phyloP scores from a whole-genome alignment of 805 yeast species.

The Zygosaccharomyces bisporus region DNA sequence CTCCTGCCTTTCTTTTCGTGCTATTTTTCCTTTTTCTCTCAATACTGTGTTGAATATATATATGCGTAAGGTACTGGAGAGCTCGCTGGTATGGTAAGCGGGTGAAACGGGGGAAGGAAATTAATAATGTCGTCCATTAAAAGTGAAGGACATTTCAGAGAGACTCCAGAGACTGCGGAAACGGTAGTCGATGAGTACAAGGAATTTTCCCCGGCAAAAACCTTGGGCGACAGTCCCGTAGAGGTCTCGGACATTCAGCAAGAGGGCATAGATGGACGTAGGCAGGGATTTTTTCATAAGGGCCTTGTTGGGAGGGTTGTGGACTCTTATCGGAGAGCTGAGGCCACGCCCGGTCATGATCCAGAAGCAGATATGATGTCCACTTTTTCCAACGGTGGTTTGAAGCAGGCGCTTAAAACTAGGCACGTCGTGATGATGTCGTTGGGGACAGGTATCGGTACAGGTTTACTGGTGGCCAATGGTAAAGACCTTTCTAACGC shows the following conservation, averaged over 20 bases:
- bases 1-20: not conserved
- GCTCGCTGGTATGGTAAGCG: not conserved
- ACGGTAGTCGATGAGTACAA: conserved; percentile 1
- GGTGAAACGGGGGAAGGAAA: not conserved
- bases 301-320: conserved; percentile 13
- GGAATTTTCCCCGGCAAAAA: not conserved
- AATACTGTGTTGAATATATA: not conserved
- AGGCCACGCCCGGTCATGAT: conserved; percentile 13
- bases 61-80: not conserved
- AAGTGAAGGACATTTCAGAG: not conserved
- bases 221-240: conserved; percentile 2
- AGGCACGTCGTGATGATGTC: conserved; percentile 70
- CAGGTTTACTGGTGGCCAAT: conserved; percentile 58
- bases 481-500: conserved; percentile 44
- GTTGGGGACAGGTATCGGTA: conserved; percentile 80
- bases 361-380: conserved; percentile 18
- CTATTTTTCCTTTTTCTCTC: not conserved
- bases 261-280: conserved; percentile 41
- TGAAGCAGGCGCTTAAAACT: conserved; percentile 25
- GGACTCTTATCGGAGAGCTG: conserved; percentile 28
- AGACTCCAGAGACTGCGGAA: not conserved
- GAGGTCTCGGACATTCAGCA: conserved; percentile 3
- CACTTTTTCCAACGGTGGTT: conserved; percentile 13
- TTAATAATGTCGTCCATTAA: not conserved
- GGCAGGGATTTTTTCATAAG: conserved; percentile 3